Base-by-base conservation (phyloP, 2,329 filamentous ascomycete species). In the Beauveria caledonica region DNA sequence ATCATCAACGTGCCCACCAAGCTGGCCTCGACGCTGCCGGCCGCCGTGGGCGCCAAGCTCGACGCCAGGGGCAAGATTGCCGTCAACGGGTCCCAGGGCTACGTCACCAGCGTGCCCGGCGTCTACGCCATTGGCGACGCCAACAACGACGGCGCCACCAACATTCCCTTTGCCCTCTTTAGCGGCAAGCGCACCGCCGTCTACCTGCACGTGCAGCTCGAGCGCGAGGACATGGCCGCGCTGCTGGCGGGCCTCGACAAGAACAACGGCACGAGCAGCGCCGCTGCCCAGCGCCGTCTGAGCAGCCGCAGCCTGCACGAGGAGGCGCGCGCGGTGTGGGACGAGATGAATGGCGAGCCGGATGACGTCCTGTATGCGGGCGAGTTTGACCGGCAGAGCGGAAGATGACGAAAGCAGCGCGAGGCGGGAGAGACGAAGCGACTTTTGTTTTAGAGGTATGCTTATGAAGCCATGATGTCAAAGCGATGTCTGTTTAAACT, bases 81-180 rank as follows among this genome's bases (percentile, higher is more conserved):
- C 0, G 77, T 75, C 0, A 74, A 80, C 44, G 40, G 45, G 0
- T 62, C 70, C 2, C 72, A 71, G n/a, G 79, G 78, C 0, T 73
- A 81, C 62, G 65, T 72, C 15, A 85, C 83, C 0, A 86, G 78
- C 57, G 66, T 84, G 4, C 66, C 71, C 0, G 82, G 82, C 1
- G 77, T 86, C 0, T 86, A 80, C 64, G 83, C 80, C 5, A 69
- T 86, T 21, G 84, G 84, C 0, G 84, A 86, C 63, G 79, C 78
- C 13, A 86, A 86, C 69, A 78, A 77, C 36, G 83, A 86, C 58
- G 79, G 79, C n/a, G 73, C 75, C 9, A 85, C 82, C 3, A 86
- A 86, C 63, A 78, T 86, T 0, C 82, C 82, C 0, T 83, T 86
- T 63, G 84, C 84, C 0, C 76, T 86, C 66, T 86, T 75, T 66